phyloP scores from a whole-genome alignment of 2,329 filamentous ascomycete genomes.

The Neoarthrinium moseri region DNA sequence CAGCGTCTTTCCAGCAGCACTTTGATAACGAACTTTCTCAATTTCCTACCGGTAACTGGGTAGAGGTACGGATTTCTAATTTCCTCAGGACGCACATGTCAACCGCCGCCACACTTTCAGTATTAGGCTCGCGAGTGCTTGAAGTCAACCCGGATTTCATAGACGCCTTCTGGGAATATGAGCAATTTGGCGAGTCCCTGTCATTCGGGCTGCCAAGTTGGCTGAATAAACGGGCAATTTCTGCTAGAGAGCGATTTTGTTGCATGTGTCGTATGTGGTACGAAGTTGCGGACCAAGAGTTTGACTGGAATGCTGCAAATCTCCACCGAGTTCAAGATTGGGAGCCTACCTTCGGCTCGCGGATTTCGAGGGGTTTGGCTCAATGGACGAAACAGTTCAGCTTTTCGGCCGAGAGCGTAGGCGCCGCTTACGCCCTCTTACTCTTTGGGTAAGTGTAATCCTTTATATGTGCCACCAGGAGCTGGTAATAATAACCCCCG shows the following conservation, averaged over 20 bases:
- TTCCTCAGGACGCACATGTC: slow-evolving; percentile 2
- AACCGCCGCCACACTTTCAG: neutral
- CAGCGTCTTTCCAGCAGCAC: neutral
- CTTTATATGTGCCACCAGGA: neutral
- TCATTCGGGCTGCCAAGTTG: slow-evolving; percentile 18
- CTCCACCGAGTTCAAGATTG: slow-evolving; percentile 14
- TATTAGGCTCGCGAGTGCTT: slow-evolving; percentile 1
- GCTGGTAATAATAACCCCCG: neutral
- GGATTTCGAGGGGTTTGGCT: slow-evolving; percentile 11
- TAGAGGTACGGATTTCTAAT: neutral
- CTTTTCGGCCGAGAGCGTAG: slow-evolving; percentile 2
- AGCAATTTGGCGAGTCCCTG: slow-evolving; percentile 15
- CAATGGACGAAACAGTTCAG: slow-evolving; percentile 10
- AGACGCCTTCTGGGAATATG: slow-evolving; percentile 21
- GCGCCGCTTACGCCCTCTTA: slow-evolving; percentile 4
- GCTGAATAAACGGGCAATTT: slow-evolving; percentile 14
- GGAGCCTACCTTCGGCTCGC: slow-evolving; percentile 22
- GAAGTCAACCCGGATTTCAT: slow-evolving; percentile 13
- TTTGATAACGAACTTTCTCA: neutral
- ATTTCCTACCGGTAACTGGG: neutral
- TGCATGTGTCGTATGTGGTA: slow-evolving; percentile 10
- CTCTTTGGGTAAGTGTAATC: slow-evolving; percentile 14
- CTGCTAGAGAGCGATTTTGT: slow-evolving; percentile 14
- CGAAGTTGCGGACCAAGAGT: slow-evolving; percentile 1
- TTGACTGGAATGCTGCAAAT: slow-evolving; percentile 13